Conservation (phyloP, 768 basidiomycete species). For the Leccinum aurantiacum region DNA sequence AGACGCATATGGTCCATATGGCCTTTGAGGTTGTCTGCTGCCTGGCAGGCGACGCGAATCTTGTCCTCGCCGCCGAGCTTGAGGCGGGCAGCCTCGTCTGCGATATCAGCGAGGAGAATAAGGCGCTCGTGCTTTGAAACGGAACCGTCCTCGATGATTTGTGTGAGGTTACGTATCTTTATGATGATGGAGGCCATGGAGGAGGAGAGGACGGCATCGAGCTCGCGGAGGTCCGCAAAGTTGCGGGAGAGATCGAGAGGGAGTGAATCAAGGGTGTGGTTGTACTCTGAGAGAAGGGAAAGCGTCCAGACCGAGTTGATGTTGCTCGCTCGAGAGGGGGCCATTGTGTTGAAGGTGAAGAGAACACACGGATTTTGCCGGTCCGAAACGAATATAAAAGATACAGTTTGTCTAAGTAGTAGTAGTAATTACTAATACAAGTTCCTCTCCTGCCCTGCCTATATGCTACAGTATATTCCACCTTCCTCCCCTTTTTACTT, state of each 20-base stretch:
- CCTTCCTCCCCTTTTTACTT: constrained; percentile 20
- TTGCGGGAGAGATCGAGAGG: constrained; percentile 92
- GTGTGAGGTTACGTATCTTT: constrained; percentile 74
- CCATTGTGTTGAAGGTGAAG: constrained; percentile 25
- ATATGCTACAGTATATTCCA: neutral
- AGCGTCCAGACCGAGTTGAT: constrained; percentile 59
- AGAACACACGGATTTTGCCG: constrained; percentile 29
- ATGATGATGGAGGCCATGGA: constrained; percentile 79
- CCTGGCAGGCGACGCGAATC: constrained; percentile 90
- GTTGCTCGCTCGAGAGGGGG: constrained; percentile 37
- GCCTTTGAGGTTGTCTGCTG: constrained; percentile 80
- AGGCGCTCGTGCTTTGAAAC: constrained; percentile 71
- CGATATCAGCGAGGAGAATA: constrained; percentile 86
- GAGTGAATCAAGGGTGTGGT: constrained; percentile 89
- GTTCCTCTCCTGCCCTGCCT: neutral
- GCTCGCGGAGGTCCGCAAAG: constrained; percentile 95
- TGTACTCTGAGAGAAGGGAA: constrained; percentile 76
- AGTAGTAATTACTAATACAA: neutral
- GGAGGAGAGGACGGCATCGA: constrained; percentile 94
- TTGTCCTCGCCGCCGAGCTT: constrained; percentile 97
- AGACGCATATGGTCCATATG: constrained; percentile 61
- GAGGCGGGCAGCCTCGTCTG: constrained; percentile 88
- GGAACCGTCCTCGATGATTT: constrained; percentile 67
- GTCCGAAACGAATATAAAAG: constrained; percentile 18
- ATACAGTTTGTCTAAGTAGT: constrained; percentile 25